Conservation (phyloP, 495 filamentous ascomycete species). For the Immersiella caudata region DNA sequence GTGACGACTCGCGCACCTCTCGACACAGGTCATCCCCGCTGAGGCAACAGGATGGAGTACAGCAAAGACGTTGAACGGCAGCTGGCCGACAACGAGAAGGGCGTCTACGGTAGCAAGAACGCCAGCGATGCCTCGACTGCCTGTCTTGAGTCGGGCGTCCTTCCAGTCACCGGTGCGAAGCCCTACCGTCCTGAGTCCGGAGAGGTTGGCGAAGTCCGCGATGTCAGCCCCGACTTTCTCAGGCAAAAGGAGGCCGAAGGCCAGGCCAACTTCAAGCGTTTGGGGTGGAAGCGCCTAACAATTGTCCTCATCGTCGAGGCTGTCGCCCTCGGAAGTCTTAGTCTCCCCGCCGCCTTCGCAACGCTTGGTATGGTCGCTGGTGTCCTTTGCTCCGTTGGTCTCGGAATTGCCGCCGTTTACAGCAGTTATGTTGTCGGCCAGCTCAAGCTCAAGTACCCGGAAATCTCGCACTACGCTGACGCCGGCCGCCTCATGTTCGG, state of each 20-base stretch:
- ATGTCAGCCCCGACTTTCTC: not conserved
- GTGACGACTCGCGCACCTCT: not conserved
- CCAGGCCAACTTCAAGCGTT: constrained; percentile 44
- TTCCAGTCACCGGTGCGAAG: not conserved
- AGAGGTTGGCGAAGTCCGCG: constrained; percentile 28
- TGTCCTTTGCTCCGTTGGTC: constrained; percentile 58
- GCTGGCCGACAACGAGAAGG: constrained; percentile 1
- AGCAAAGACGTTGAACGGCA: not conserved
- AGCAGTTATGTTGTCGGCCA: constrained; percentile 78
- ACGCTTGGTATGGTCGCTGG: constrained; percentile 61
- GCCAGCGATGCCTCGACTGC: constrained; percentile 1
- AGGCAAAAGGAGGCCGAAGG: constrained; percentile 44
- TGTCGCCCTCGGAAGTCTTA: constrained; percentile 71
- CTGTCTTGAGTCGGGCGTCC: not conserved
- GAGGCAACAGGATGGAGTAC: constrained; percentile 3
- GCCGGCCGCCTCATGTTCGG: constrained; percentile 69
- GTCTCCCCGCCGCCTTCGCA: constrained; percentile 66
- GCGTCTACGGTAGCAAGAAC: not conserved
- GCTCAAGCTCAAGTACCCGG: constrained; percentile 71
- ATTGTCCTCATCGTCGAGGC: constrained; percentile 71
- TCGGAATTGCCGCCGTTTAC: constrained; percentile 73
- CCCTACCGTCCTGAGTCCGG: not conserved
- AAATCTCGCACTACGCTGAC: constrained; percentile 74
- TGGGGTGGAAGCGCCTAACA: constrained; percentile 56
- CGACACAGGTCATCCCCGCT: not conserved